A percentile compares a stretch with the other conserved stretches of the same genome.
These are phyloP conservation scores for Cubamyces sp. DNA, from an alignment of 768 basidiomycete species.

Conservation along the genomic window DNA sequence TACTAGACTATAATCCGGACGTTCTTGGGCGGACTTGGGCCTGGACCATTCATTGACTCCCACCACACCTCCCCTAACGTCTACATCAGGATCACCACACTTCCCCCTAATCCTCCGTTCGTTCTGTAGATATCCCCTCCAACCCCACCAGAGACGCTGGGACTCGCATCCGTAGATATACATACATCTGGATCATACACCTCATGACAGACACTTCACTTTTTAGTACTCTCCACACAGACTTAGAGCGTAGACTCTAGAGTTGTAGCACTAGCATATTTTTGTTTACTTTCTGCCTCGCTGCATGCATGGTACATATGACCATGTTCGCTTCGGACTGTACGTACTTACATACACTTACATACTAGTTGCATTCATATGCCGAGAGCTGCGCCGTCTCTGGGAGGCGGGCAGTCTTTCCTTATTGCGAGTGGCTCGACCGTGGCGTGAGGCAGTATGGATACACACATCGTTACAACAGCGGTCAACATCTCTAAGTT, in stretches of 20 bases:
- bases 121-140: constrained; percentile 5
- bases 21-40: constrained; percentile 9
- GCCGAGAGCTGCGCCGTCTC: background rate
- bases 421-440: no score
- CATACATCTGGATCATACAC: background rate
- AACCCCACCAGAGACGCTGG: background rate
- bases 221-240: background rate
- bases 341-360: constrained; percentile 3
- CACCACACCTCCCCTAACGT: background rate
- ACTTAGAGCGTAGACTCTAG: constrained; percentile 15
- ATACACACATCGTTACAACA: background rate
- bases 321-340: constrained; percentile 1
- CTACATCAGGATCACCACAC: no score
- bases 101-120: constrained; percentile 4
- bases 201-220: background rate
- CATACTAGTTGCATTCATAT: background rate
- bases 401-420: background rate
- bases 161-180: background rate
- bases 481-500: background rate
- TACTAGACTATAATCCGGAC: constrained; percentile 9
- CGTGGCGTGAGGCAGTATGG: background rate
- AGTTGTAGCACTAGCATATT: constrained; percentile 17
- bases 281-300: background rate
- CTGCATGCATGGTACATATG: background rate
- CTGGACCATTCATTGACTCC: background rate